Percentiles rank a stretch among this genome's conserved stretches.
These are phyloP conservation scores for Cryptosporidium xiaoi DNA, from an alignment of 169 alveolate genomes.

Conservation along the genomic window DNA sequence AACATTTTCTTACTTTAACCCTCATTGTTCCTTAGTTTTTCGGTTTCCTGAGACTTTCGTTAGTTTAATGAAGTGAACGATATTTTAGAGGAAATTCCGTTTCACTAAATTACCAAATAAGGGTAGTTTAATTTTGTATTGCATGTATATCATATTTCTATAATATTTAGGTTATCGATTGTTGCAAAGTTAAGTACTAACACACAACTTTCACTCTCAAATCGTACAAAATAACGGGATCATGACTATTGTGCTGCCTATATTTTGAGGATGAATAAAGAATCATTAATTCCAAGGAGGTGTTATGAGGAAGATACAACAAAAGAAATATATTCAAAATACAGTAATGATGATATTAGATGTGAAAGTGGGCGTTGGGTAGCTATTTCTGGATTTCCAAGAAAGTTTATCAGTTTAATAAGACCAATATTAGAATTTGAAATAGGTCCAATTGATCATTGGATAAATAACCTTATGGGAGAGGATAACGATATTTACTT, in stretches of 20 bases:
- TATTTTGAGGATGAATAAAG: slow-evolving; percentile 13
- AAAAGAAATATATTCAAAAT: slow-evolving; percentile 4
- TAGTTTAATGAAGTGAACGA: too few relatives aligned
- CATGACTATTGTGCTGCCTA: too few relatives aligned
- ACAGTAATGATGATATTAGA: neutral
- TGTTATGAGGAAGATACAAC: neutral
- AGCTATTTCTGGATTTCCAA: slow-evolving; percentile 60
- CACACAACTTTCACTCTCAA: too few relatives aligned
- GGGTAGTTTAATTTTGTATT: too few relatives aligned
- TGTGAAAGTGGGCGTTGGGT: slow-evolving; percentile 41
- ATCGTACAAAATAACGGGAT: too few relatives aligned
- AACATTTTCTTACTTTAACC: neutral
- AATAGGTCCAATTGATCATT: slow-evolving; percentile 71
- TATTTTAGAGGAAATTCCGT: too few relatives aligned
- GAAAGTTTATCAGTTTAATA: slow-evolving; percentile 54
- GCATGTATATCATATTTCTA: too few relatives aligned
- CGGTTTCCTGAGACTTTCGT: too few relatives aligned
- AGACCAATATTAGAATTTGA: slow-evolving; percentile 50
- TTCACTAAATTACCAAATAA: too few relatives aligned
- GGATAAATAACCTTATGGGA: slow-evolving; percentile 31
- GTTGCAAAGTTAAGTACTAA: too few relatives aligned
- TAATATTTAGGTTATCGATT: too few relatives aligned
- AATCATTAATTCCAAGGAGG: slow-evolving; percentile 48
- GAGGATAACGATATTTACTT: slow-evolving; percentile 19
- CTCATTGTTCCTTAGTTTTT: too few relatives aligned